Conservation (phyloP, 208 protist genomes). For the Phytomonas serpens region DNA sequence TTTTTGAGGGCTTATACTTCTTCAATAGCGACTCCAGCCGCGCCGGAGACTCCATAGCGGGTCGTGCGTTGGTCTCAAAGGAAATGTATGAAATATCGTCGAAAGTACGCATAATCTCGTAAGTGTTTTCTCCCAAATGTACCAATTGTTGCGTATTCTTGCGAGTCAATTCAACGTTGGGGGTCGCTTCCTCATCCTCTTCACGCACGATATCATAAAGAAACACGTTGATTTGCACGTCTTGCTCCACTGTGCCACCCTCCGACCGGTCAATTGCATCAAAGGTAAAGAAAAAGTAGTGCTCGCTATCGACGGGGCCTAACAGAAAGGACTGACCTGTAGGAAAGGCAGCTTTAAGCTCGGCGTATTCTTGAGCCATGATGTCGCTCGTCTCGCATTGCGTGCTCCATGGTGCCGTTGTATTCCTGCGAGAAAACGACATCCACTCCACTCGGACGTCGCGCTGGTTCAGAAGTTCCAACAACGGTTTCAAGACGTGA, state of each 20-base stretch:
- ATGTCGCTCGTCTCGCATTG: slow-evolving; percentile 60
- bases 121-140: slow-evolving; percentile 28
- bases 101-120: slow-evolving; percentile 64
- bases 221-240: slow-evolving; percentile 76
- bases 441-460: slow-evolving; percentile 62
- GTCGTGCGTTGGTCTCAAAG: slow-evolving; percentile 67
- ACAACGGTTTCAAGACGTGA: slow-evolving; percentile 28
- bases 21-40: slow-evolving; percentile 42
- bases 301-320: slow-evolving; percentile 77
- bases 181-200: slow-evolving; percentile 15
- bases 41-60: slow-evolving; percentile 16
- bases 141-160: slow-evolving; percentile 22
- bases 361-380: slow-evolving; percentile 85
- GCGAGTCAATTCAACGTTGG: not conserved
- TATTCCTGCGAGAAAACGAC: slow-evolving; percentile 79
- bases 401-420: slow-evolving; percentile 47
- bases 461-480: slow-evolving; percentile 27
- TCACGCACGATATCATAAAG: slow-evolving; percentile 43
- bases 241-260: slow-evolving; percentile 26
- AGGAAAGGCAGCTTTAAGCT: slow-evolving; percentile 72
- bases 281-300: slow-evolving; percentile 85
- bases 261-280: slow-evolving; percentile 40
- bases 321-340: slow-evolving; percentile 66
- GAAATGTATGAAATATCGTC: slow-evolving; percentile 31
- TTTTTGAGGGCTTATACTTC: slow-evolving; percentile 39